Percentiles rank a stretch among this genome's conserved stretches.
Evolutionary conservation across 768 basidiomycete genomes (phyloP).

Genomic region (Ramaria sp.): DNA sequence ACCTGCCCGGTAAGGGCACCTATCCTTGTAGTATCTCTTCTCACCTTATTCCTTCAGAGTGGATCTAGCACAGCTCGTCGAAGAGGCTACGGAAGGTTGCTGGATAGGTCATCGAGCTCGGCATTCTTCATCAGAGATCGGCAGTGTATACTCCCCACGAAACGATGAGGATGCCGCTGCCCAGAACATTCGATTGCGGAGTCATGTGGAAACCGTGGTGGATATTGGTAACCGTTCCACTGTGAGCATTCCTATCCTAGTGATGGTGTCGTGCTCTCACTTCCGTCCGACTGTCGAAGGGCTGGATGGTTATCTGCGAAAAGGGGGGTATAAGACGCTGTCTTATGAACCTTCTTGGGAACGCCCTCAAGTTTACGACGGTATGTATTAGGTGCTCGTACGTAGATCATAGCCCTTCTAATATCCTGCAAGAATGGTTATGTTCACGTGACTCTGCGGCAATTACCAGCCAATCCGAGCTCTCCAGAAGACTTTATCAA

Average conservation of each 20-base stretch:
- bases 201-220: constrained; percentile 76
- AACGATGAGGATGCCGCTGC: constrained; percentile 34
- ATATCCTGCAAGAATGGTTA: constrained; percentile 56
- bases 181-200: constrained; percentile 23
- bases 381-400: constrained; percentile 28
- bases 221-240: constrained; percentile 68
- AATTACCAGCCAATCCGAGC: constrained; percentile 48
- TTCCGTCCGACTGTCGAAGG: constrained; percentile 31
- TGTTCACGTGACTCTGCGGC: constrained; percentile 74
- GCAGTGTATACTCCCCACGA: constrained; percentile 87
- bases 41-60: constrained; percentile 29
- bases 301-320: constrained; percentile 82
- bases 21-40: neutral
- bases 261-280: neutral
- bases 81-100: constrained; percentile 86
- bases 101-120: constrained; percentile 90
- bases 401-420: neutral
- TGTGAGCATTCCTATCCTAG: constrained; percentile 29
- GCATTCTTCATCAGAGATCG: constrained; percentile 64
- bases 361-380: constrained; percentile 85
- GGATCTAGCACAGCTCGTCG: constrained; percentile 71
- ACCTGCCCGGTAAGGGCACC: constrained; percentile 41
- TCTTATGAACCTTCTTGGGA: constrained; percentile 91
- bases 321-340: constrained; percentile 87
- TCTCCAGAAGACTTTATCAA: constrained; percentile 51